A percentile compares a stretch with the other conserved stretches of the same genome.
Evolutionary conservation across 805 yeast species (phyloP).

Genomic region (Teunomyces cretensis): DNA sequence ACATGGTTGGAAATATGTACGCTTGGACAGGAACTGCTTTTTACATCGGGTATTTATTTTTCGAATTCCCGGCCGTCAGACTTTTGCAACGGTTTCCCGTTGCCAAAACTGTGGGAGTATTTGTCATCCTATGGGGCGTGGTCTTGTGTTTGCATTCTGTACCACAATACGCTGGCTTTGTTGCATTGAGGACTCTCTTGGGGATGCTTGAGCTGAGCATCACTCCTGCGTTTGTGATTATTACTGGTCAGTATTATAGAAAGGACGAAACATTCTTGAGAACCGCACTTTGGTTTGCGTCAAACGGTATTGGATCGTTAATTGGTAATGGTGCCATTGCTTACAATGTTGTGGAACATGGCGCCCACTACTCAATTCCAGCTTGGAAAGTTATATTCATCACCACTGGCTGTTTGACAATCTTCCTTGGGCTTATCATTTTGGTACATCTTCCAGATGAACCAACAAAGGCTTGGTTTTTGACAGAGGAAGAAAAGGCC

Average conservation of each 20-base stretch:
- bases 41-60: slow-evolving; percentile 59
- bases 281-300: slow-evolving; percentile 38
- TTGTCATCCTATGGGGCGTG: slow-evolving; percentile 62
- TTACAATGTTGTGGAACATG: slow-evolving; percentile 35
- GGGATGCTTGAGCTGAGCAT: slow-evolving; percentile 40
- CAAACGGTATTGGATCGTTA: slow-evolving; percentile 39
- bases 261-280: slow-evolving; percentile 35
- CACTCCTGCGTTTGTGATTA: slow-evolving; percentile 42
- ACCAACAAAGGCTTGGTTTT: slow-evolving; percentile 38
- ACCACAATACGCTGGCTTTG: slow-evolving; percentile 42
- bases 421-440: slow-evolving; percentile 49
- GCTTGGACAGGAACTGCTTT: slow-evolving; percentile 45
- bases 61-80: slow-evolving; percentile 49
- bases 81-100: slow-evolving; percentile 58
- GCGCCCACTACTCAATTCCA: slow-evolving; percentile 37
- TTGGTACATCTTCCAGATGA: slow-evolving; percentile 54
- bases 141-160: slow-evolving; percentile 55
- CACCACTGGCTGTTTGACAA: slow-evolving; percentile 58
- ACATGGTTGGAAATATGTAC: slow-evolving; percentile 44
- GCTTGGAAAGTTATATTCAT: slow-evolving; percentile 65
- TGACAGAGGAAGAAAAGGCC: slow-evolving; percentile 25
- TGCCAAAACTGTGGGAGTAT: slow-evolving; percentile 47
- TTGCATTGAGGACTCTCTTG: slow-evolving; percentile 37
- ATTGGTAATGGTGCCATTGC: slow-evolving; percentile 54
- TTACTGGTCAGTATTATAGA: slow-evolving; percentile 35